Conservation (phyloP, 1,139 yeast species). For the Scheffersomyces titani region DNA sequence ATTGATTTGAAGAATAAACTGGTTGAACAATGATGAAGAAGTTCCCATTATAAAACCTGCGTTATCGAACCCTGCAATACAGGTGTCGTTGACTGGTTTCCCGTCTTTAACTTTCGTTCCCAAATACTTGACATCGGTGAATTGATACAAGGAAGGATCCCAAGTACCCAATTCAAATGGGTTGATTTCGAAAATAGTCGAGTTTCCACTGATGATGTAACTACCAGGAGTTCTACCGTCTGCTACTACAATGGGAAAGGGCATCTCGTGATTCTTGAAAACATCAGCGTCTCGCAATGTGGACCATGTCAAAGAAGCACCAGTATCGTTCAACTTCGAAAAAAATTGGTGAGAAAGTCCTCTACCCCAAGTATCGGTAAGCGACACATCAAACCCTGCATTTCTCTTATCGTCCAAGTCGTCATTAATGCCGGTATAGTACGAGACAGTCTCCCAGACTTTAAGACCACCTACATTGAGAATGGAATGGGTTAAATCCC, state of each 20-base stretch:
- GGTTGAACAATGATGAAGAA: slow-evolving; percentile 44
- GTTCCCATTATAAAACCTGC: slow-evolving; percentile 51
- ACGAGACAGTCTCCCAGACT: slow-evolving; percentile 53
- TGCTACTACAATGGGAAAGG: slow-evolving; percentile 80
- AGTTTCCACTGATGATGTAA: slow-evolving; percentile 55
- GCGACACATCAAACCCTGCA: slow-evolving; percentile 75
- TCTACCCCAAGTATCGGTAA: slow-evolving; percentile 96
- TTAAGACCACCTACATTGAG: slow-evolving; percentile 72
- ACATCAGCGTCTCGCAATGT: slow-evolving; percentile 53
- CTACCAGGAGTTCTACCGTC: slow-evolving; percentile 78
- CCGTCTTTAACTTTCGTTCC: slow-evolving; percentile 73
- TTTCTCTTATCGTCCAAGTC: slow-evolving; percentile 60
- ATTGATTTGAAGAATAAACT: slow-evolving; percentile 22
- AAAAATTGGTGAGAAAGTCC: slow-evolving; percentile 78
- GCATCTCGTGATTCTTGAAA: slow-evolving; percentile 66
- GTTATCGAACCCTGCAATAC: slow-evolving; percentile 41
- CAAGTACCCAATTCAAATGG: slow-evolving; percentile 89
- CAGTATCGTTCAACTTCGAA: slow-evolving; percentile 54
- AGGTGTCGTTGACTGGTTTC: slow-evolving; percentile 32
- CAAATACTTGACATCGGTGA: slow-evolving; percentile 67
- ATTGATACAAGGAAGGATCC: slow-evolving; percentile 75
- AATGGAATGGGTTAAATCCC: slow-evolving; percentile 72
- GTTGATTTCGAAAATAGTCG: slow-evolving; percentile 76
- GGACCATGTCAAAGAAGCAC: slow-evolving; percentile 67
- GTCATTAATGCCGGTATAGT: slow-evolving; percentile 55